These are phyloP conservation scores for Coemansia sp. DNA, from an alignment of 192 early-diverging fungal species.

Conservation along the genomic window DNA sequence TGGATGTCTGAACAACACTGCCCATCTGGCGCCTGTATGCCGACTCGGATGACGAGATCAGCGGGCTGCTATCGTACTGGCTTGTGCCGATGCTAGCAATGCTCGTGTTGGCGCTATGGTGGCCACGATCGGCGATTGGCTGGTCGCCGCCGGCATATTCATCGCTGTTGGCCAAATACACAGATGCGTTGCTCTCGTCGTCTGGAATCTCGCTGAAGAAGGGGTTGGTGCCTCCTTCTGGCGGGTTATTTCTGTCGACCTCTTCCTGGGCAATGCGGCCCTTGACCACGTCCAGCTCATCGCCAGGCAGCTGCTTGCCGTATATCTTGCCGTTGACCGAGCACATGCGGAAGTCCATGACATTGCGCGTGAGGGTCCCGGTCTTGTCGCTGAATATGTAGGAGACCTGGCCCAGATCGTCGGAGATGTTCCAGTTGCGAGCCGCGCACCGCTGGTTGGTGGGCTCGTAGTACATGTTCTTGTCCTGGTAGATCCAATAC, in stretches of 20 bases:
- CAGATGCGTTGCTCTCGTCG: conserved; percentile 16
- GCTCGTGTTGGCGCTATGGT: conserved; percentile 39
- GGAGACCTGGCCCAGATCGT: conserved; percentile 95
- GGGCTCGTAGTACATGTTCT: conserved; percentile 76
- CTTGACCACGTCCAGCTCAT: conserved; percentile 65
- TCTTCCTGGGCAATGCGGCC: conserved; percentile 56
- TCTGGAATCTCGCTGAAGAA: conserved; percentile 49
- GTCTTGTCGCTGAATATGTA: conserved; percentile 98
- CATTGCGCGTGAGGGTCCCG: conserved; percentile 92
- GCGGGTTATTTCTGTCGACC: conserved; percentile 58
- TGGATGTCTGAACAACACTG: neutral
- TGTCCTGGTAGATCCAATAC: conserved; percentile 89
- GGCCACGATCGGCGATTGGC: conserved; percentile 9
- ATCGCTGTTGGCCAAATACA: neutral
- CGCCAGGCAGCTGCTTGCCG: conserved; percentile 73
- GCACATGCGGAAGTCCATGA: conserved; percentile 96
- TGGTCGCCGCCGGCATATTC: conserved; percentile 5
- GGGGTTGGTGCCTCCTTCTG: conserved; percentile 45
- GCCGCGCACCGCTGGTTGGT: conserved; percentile 45
- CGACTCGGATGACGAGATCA: conserved; percentile 43
- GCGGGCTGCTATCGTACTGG: conserved; percentile 52
- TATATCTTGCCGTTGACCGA: conserved; percentile 86
- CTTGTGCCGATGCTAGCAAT: conserved; percentile 35
- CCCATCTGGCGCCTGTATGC: neutral
- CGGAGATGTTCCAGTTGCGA: conserved; percentile 86